Conservation (phyloP, 2,329 filamentous ascomycete genomes). For the Cladosporium phlei region DNA sequence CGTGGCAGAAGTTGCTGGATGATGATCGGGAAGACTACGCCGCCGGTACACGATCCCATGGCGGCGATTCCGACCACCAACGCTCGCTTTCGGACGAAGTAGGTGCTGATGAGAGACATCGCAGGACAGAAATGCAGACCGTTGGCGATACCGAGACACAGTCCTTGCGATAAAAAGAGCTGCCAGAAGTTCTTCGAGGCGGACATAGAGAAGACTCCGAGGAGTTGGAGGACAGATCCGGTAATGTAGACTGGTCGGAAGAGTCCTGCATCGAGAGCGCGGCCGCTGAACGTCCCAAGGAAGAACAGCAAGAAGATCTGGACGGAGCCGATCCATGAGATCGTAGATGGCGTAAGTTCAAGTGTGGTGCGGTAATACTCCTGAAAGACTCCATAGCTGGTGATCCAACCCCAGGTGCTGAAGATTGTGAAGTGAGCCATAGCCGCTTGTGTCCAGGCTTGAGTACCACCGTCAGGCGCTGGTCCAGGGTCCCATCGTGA, state of each 20-base stretch:
- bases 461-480: conserved; percentile 39
- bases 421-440: conserved; percentile 31
- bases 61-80: conserved; percentile 58
- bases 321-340: conserved; percentile 51
- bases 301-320: conserved; percentile 51
- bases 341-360: conserved; percentile 37
- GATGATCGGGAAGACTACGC: conserved; percentile 51
- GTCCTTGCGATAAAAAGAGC: conserved; percentile 48
- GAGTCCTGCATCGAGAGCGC: conserved; percentile 49
- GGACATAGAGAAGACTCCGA: conserved; percentile 51
- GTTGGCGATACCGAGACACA: conserved; percentile 52
- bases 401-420: conserved; percentile 26
- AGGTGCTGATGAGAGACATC: conserved; percentile 62
- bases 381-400: conserved; percentile 29
- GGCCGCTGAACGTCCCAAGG: conserved; percentile 49
- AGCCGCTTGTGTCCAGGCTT: conserved; percentile 32
- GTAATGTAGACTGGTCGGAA: conserved; percentile 41
- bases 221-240: conserved; percentile 43
- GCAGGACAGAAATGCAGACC: conserved; percentile 61
- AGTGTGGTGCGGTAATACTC: conserved; percentile 40
- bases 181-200: conserved; percentile 50
- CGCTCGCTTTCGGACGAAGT: conserved; percentile 54
- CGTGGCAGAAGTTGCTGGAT: conserved; percentile 43
- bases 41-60: conserved; percentile 55
- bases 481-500: conserved; percentile 33